Conservation (phyloP, 2,329 filamentous ascomycete species). For the Colletotrichum scovillei region DNA sequence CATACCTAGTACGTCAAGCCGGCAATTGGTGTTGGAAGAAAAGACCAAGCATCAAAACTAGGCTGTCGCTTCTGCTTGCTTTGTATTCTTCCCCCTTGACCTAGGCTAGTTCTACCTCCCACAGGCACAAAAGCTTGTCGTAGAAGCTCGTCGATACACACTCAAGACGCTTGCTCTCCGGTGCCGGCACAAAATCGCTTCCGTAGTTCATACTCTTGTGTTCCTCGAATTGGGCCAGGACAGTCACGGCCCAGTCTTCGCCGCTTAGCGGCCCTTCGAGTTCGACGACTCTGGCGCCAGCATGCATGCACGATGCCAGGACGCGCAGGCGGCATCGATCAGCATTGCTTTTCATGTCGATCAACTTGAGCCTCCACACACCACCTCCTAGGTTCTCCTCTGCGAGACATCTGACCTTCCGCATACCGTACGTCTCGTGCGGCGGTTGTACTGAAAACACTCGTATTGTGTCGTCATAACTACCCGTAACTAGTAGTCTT, state of each 20-base stretch:
- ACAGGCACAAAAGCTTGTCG: slow-evolving; percentile 76
- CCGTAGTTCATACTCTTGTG: slow-evolving; percentile 97
- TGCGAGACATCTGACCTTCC: slow-evolving; percentile 64
- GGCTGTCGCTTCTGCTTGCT: not conserved
- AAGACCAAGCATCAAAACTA: not conserved
- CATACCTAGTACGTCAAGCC: not conserved
- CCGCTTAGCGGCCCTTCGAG: slow-evolving; percentile 49
- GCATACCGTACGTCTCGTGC: slow-evolving; percentile 51
- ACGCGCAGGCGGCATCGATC: slow-evolving; percentile 55
- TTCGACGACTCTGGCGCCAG: slow-evolving; percentile 76
- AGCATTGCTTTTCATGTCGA: slow-evolving; percentile 49
- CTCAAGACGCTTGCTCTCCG: slow-evolving; percentile 44
- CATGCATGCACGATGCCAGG: slow-evolving; percentile 96
- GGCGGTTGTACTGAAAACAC: slow-evolving; percentile 66
- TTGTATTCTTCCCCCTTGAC: not conserved
- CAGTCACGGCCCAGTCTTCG: slow-evolving; percentile 68
- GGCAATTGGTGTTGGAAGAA: not conserved
- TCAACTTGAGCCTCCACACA: slow-evolving; percentile 85
- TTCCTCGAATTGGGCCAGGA: slow-evolving; percentile 81
- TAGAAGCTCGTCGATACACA: slow-evolving; percentile 83
- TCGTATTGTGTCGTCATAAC: slow-evolving; percentile 88
- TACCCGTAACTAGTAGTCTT: slow-evolving; percentile 81
- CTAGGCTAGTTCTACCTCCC: slow-evolving; percentile 52
- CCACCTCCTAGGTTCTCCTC: slow-evolving; percentile 79
- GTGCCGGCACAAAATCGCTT: slow-evolving; percentile 71